phyloP scores from a whole-genome alignment of 2,329 filamentous ascomycete genomes.

The Cladosporium halotolerans region DNA sequence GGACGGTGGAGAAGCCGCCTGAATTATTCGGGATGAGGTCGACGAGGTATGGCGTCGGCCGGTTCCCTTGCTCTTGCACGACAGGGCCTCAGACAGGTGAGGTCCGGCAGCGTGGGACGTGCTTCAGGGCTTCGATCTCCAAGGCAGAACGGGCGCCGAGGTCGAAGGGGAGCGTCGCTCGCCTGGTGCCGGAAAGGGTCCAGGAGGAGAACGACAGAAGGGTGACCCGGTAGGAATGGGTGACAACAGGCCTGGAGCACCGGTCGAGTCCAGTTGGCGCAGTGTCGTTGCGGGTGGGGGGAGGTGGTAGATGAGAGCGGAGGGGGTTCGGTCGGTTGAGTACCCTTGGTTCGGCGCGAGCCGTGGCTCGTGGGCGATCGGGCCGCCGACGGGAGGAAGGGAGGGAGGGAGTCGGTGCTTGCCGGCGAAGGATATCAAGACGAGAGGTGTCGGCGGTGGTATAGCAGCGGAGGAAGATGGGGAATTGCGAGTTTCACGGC shows the following conservation, averaged over 20 bases:
- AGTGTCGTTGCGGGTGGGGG: constrained; percentile 4
- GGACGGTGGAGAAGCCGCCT: neutral
- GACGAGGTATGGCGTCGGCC: constrained; percentile 1
- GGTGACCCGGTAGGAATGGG: neutral
- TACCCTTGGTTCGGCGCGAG: neutral
- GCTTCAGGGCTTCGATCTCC: neutral
- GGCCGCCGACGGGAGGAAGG: neutral
- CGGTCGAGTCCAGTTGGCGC: constrained; percentile 5
- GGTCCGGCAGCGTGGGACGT: constrained; percentile 6
- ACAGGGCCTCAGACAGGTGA: constrained; percentile 2
- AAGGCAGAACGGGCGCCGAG: neutral
- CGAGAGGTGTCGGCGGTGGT: neutral
- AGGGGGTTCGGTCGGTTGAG: neutral
- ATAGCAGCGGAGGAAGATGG: neutral
- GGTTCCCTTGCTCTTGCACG: constrained; percentile 1
- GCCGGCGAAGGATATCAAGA: neutral
- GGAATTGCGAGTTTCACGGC: neutral
- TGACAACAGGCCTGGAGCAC: neutral
- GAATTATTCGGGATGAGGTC: neutral
- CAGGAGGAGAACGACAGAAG: neutral
- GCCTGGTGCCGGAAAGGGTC: neutral
- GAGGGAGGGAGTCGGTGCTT: neutral
- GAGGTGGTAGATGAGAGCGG: constrained; percentile 1
- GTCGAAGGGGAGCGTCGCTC: neutral
- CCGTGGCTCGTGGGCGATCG: neutral